phyloP scores from a whole-genome alignment of 352 stramenopile genomes.

The Phytophthora lateralis region DNA sequence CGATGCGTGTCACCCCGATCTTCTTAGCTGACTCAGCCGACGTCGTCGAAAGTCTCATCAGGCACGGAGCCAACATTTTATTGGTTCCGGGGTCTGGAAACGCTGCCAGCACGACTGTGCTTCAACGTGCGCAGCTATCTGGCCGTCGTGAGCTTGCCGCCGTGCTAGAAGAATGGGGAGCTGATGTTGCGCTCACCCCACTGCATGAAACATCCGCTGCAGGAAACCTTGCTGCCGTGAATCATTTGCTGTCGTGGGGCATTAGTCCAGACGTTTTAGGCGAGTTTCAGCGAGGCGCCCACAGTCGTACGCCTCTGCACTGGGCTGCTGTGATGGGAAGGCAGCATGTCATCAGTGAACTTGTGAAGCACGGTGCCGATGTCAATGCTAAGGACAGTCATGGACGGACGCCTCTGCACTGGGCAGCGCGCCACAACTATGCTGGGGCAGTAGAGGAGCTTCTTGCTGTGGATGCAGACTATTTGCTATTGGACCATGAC shows the following conservation, averaged over 20 bases:
- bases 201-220: constrained; percentile 69
- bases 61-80: constrained; percentile 71
- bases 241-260: constrained; percentile 60
- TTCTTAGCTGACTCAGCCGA: constrained; percentile 80
- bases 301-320: constrained; percentile 70
- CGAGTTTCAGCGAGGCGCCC: constrained; percentile 69
- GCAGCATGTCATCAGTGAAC: constrained; percentile 49
- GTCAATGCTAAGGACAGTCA: constrained; percentile 66
- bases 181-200: constrained; percentile 78
- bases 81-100: constrained; percentile 66
- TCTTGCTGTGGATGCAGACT: constrained; percentile 55
- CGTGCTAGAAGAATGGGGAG: constrained; percentile 74
- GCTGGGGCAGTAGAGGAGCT: constrained; percentile 56
- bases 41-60: constrained; percentile 67
- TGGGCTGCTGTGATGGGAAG: constrained; percentile 80
- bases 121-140: constrained; percentile 70
- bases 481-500: constrained; percentile 55
- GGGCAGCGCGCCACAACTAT: constrained; percentile 79
- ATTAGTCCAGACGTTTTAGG: constrained; percentile 66
- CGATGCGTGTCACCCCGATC: constrained; percentile 70
- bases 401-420: constrained; percentile 74
- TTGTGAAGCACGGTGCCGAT: constrained; percentile 55
- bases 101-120: constrained; percentile 71
- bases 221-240: constrained; percentile 55
- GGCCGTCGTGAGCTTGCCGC: constrained; percentile 59